Base-by-base conservation (phyloP, 495 filamentous ascomycete genomes). In the Rostrohypoxylon terebratum region DNA sequence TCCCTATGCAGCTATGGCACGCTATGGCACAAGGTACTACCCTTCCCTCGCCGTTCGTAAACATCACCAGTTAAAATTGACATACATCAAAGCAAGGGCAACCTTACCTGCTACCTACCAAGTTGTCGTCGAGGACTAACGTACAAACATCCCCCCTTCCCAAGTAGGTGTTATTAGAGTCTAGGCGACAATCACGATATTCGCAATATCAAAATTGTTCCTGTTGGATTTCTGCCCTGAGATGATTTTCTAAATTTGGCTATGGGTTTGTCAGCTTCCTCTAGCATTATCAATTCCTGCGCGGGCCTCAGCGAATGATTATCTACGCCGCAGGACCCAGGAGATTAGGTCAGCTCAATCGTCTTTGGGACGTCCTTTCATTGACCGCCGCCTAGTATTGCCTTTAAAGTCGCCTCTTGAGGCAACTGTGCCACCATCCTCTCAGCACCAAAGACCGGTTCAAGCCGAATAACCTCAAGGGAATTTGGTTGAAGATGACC, bases 331-430 rank as follows among this genome's bases (percentile, higher is more conserved):
- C 18, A 60, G 31, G 40, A 28, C 42, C 62, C 9, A 18, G 33
- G 59, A 48, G 47, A 69, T 69, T 66, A 69, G 55, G 55, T 69
- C 71, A 73, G 71, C 71, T 54, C 44, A 20, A 33, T 44, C 31
- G 59, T 60, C 44, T 36, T 33, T 40, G 10, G 58, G 13, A 47
- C 20, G n/a, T 33, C 53, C 45, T 60, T 59, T 9, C 59, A 21
- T 51, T 63, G 63, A 68, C 69, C 69, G 69, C 63, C 40, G 59
- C 28, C 45, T 59, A 59, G 45, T n/a, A n/a, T 36, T 55, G 51
- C 31, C 25, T 55, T 55, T 31, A 25, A 20, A 16, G 14, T 18
- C 38, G 36, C 18, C 36, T 47, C 23, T 34, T 14, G 23, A 14
- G 33, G 14, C 25, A 18, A 33, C 40, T 67, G 47, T 55, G 63